Base-by-base conservation (phyloP, 345 rosid genomes). In the Bruguiera sexangula region DNA sequence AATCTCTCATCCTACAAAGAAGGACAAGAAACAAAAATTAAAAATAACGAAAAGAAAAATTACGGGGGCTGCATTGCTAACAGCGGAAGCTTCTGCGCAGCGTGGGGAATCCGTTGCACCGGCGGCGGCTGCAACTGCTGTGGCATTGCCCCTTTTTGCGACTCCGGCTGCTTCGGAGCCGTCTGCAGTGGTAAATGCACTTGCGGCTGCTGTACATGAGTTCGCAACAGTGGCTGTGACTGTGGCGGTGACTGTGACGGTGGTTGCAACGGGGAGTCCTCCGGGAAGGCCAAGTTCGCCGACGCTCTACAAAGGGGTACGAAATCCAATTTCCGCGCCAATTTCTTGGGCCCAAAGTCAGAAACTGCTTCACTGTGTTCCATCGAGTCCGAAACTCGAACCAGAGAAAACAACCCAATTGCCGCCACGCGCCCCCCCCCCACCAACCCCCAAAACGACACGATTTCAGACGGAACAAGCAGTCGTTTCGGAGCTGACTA, bases 261-360 rank as follows among this genome's bases (percentile, higher is more conserved):
- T 63, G 57, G 50, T 31, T 70, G 80, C 63, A 77, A 11, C 50
- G 32, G 72, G 34, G 86, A 59, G 70, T 73, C 85, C 62, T 70
- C 77, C 66, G 68, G 56, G 15, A 72, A 51, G 43, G 62, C 65
- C 53, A 64, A 77, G 69, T 75, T 66, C 53, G 69, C 79, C 46
- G 87, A 52, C 26, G 84, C 65, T 46, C 76, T 72, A 62, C 78
- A 73, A 24, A 69, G 22, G 22, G 69, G 62, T 4, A 78, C 80
- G 81, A 82, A 81, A 85, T 87, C 91, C 71, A 82, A 78, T 69
- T 84, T 88, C 62, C 84, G 83, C 62, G 84, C 85, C 59, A 81
- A 43, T 63, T 78, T 76, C 73, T 82, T 85, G 22, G 76, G 82
- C 37, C 77, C 73, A 29, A 75, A 82, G 75, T 70, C 84, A 61